Evolutionary conservation across 1,139 yeast species (phyloP).

Genomic region (Yamadazyma diddensiae): DNA sequence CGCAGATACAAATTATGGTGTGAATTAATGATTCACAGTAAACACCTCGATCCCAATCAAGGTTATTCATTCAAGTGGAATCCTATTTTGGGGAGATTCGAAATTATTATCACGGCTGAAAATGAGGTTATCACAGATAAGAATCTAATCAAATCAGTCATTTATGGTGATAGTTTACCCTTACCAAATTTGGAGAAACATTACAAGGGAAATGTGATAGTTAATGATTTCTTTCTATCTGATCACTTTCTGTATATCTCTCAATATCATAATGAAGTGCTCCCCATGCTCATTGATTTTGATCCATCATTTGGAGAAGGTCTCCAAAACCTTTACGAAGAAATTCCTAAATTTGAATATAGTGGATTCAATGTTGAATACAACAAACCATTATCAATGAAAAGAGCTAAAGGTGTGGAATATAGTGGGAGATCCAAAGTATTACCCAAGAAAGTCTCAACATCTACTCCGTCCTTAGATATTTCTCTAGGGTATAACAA

Average conservation of each 20-base stretch:
- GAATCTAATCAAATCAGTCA: slow-evolving; percentile 29
- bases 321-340: slow-evolving; percentile 27
- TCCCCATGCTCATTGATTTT: slow-evolving; percentile 29
- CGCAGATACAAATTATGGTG: slow-evolving; percentile 39
- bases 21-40: slow-evolving; percentile 30
- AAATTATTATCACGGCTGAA: slow-evolving; percentile 27
- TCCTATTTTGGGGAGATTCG: slow-evolving; percentile 35
- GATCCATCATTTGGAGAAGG: slow-evolving; percentile 32
- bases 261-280: slow-evolving; percentile 37
- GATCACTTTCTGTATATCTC: slow-evolving; percentile 38
- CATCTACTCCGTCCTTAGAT: slow-evolving; percentile 1
- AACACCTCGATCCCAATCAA: slow-evolving; percentile 15
- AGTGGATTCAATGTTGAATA: slow-evolving; percentile 31
- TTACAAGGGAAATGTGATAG: slow-evolving; percentile 34
- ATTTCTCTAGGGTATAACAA: slow-evolving; percentile 4
- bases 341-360: slow-evolving; percentile 35
- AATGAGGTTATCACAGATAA: slow-evolving; percentile 28
- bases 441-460: no score
- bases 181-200: slow-evolving; percentile 30
- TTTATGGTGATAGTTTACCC: slow-evolving; percentile 32
- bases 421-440: no score
- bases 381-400: slow-evolving; percentile 22
- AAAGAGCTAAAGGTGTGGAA: slow-evolving; percentile 8
- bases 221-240: slow-evolving; percentile 38
- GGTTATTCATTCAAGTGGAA: slow-evolving; percentile 38